Conservation (phyloP, 148 eudicot genomes). For the Fallopia convolvulus region DNA sequence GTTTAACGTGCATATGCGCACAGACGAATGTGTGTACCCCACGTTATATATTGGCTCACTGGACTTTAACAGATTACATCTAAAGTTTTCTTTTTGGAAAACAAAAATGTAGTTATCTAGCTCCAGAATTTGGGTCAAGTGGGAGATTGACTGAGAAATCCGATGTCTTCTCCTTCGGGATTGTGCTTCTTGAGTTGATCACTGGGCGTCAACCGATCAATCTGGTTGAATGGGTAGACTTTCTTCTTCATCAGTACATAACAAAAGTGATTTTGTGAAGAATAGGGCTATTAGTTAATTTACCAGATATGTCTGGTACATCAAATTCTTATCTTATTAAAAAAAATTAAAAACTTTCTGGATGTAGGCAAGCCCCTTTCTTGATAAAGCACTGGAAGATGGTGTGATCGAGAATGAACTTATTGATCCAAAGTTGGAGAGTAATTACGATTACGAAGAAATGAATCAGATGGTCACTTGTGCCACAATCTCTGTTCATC, state of each 20-base stretch:
- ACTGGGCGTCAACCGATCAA: not conserved
- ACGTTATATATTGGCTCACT: too few species aligned
- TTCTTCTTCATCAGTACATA: not conserved
- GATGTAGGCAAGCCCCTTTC: not conserved
- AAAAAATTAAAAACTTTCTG: not conserved
- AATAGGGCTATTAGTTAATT: not conserved
- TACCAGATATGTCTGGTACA: too few species aligned
- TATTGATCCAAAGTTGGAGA: not conserved
- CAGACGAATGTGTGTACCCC: too few species aligned
- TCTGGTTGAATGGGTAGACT: not conserved
- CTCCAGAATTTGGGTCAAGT: not conserved
- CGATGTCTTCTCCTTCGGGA: not conserved
- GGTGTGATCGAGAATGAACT: not conserved
- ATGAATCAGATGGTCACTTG: constrained; percentile 1
- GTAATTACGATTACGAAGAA: not conserved
- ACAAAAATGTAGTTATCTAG: not conserved
- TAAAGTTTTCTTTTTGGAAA: too few species aligned
- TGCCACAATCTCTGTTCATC: not conserved
- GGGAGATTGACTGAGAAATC: not conserved
- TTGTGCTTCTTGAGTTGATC: not conserved
- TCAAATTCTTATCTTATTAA: too few species aligned
- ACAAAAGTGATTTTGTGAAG: not conserved
- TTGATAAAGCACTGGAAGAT: not conserved
- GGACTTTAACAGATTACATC: too few species aligned
- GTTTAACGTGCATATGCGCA: too few species aligned